These are phyloP conservation scores for Leccinum truebloodii DNA, from an alignment of 768 basidiomycete species.

Conservation along the genomic window DNA sequence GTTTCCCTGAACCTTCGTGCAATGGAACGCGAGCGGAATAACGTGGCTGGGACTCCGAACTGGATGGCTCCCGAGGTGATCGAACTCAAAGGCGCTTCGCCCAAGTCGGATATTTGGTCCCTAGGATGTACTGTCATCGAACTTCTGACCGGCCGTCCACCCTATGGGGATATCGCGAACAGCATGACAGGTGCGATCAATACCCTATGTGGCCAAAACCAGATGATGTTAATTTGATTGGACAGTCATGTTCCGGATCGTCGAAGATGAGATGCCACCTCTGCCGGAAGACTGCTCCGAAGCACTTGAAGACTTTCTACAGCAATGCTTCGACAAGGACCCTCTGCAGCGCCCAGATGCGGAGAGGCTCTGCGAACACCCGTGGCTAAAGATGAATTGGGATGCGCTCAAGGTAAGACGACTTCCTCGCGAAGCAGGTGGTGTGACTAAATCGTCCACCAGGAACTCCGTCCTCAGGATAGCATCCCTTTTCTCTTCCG, in stretches of 20 bases:
- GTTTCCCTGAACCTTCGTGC: constrained; percentile 95
- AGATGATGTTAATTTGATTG: constrained; percentile 6
- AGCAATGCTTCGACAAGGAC: constrained; percentile 89
- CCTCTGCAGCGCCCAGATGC: constrained; percentile 82
- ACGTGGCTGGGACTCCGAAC: constrained; percentile 93
- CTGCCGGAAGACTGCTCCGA: constrained; percentile 78
- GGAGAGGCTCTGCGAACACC: constrained; percentile 82
- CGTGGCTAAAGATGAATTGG: constrained; percentile 85
- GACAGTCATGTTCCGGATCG: constrained; percentile 95
- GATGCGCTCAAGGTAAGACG: constrained; percentile 68
- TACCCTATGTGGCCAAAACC: constrained; percentile 5
- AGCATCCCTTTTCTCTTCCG: constrained; percentile 94
- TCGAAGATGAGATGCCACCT: constrained; percentile 89
- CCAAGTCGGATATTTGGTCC: constrained; percentile 95
- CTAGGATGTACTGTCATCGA: constrained; percentile 94
- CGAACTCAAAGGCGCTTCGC: constrained; percentile 89
- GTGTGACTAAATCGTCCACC: constrained; percentile 4
- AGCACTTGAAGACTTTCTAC: constrained; percentile 77
- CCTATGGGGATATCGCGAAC: constrained; percentile 87
- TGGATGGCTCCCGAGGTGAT: constrained; percentile 99
- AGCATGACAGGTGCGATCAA: constrained; percentile 78
- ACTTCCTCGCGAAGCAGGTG: not conserved
- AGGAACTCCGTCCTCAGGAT: constrained; percentile 89
- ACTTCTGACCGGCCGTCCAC: constrained; percentile 87
- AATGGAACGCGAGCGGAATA: constrained; percentile 81